A percentile compares a stretch with the other conserved stretches of the same genome.
phyloP scores from a whole-genome alignment of 2,329 filamentous ascomycete genomes.

The Didymella pomorum region DNA sequence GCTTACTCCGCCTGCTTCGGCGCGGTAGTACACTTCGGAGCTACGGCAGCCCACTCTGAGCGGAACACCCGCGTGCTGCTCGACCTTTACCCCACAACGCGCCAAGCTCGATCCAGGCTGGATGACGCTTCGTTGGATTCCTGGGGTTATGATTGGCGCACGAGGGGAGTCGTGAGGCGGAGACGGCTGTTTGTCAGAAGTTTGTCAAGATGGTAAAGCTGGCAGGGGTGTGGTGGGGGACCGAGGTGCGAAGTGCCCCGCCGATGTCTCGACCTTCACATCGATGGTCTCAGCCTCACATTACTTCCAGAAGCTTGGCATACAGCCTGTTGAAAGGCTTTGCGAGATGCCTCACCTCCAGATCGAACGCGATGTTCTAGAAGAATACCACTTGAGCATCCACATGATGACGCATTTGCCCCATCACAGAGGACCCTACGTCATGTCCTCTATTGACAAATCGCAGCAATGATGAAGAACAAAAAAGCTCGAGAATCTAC shows the following conservation, averaged over 20 bases:
- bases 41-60: conserved; percentile 7
- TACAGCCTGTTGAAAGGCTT: neutral
- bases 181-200: conserved; percentile 21
- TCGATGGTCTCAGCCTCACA: neutral
- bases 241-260: conserved; percentile 2
- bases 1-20: conserved; percentile 4
- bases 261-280: neutral
- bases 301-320: neutral
- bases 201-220: conserved; percentile 26
- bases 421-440: conserved; percentile 3
- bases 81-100: conserved; percentile 36
- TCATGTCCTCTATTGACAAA: conserved; percentile 11
- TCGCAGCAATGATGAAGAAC: conserved; percentile 1
- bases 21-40: conserved; percentile 35
- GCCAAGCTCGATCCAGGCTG: conserved; percentile 23
- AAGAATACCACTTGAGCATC: neutral
- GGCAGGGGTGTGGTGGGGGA: conserved; percentile 3
- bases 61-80: conserved; percentile 5
- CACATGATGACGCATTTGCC: conserved; percentile 4
- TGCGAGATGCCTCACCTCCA: neutral
- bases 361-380: neutral
- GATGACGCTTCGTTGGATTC: conserved; percentile 19
- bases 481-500: neutral
- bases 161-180: neutral
- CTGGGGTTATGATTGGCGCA: conserved; percentile 25